These are phyloP conservation scores for Botrytis paeoniae DNA, from an alignment of 2,329 filamentous ascomycete genomes.

Conservation along the genomic window DNA sequence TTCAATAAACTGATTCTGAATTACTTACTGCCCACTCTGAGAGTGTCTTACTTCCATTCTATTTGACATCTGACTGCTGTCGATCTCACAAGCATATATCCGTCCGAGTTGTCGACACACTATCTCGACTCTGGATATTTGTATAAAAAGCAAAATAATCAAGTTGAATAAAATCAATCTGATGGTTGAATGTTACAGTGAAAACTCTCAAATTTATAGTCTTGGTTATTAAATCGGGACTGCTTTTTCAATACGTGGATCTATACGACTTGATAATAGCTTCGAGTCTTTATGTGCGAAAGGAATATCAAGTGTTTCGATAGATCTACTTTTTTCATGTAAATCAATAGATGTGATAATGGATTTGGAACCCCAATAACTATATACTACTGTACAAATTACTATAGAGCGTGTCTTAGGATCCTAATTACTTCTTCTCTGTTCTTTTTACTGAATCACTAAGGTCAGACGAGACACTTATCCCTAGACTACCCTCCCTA, in stretches of 20 bases:
- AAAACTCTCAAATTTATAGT: background rate
- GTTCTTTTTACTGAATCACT: background rate
- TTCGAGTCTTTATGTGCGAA: background rate
- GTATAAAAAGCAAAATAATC: background rate
- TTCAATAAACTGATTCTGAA: background rate
- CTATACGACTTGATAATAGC: background rate
- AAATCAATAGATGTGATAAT: background rate
- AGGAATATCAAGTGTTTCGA: background rate
- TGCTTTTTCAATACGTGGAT: background rate
- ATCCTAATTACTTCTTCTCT: background rate
- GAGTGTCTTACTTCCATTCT: background rate
- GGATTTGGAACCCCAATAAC: too few relatives aligned
- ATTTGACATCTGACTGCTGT: background rate
- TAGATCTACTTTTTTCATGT: background rate
- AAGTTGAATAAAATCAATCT: background rate
- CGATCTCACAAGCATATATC: background rate
- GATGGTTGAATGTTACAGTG: background rate
- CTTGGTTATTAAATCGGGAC: background rate
- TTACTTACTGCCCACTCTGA: background rate
- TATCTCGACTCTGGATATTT: background rate
- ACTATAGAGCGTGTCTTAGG: background rate
- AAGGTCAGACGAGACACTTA: background rate
- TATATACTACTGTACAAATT: background rate
- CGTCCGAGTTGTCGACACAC: background rate
- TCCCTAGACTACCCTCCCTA: background rate